Conservation (phyloP, 2,329 filamentous ascomycete species). For the Aspergillus persii region DNA sequence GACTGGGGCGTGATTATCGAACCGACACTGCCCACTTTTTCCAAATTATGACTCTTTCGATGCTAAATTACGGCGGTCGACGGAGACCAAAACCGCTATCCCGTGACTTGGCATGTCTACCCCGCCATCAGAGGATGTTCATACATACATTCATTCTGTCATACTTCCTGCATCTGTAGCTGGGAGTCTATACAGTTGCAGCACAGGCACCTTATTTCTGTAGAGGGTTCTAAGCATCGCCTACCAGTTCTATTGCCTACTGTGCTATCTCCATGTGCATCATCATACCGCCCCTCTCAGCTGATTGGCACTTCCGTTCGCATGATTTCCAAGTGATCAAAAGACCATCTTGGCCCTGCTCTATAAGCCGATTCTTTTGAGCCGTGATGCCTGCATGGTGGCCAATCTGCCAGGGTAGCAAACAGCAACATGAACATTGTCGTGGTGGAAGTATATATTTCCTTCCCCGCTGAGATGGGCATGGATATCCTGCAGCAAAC, state of each 20-base stretch:
- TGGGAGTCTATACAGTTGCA: background rate
- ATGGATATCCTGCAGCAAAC: background rate
- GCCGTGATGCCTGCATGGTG: background rate
- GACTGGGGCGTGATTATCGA: constrained; percentile 11
- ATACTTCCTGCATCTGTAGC: background rate
- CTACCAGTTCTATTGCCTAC: background rate
- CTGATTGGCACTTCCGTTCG: background rate
- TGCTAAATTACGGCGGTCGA: constrained; percentile 23
- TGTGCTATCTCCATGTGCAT: background rate
- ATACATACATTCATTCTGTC: background rate
- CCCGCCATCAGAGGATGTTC: background rate
- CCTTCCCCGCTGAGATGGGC: too few species aligned
- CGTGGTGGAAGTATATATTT: background rate
- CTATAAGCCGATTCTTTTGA: background rate
- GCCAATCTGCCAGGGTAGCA: background rate
- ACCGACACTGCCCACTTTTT: constrained; percentile 28
- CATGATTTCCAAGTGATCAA: background rate
- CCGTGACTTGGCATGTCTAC: constrained; percentile 15
- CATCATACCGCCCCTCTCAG: background rate
- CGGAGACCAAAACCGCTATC: constrained; percentile 22
- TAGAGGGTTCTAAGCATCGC: background rate
- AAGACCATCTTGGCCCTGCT: background rate
- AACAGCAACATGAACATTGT: background rate
- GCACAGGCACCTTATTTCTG: background rate
- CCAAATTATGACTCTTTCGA: constrained; percentile 34